Evolutionary conservation across 441 rosid species (phyloP).

Genomic region (Adansonia madagascariensis): DNA sequence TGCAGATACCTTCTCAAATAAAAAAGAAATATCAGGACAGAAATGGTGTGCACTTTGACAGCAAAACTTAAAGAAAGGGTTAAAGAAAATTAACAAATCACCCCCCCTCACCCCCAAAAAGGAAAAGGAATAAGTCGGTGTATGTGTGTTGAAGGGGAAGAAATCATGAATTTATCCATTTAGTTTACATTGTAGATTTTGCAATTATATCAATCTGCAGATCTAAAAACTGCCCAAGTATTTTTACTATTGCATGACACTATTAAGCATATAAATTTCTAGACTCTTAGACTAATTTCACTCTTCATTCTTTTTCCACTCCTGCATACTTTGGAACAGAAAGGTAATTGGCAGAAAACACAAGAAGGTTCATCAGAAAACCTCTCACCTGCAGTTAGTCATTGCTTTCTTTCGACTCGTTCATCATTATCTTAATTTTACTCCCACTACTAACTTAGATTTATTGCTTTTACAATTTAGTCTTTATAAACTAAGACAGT

Average conservation of each 20-base stretch:
- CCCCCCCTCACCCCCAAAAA: not conserved
- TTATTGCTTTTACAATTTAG: slow-evolving; percentile 10
- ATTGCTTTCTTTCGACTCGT: slow-evolving; percentile 9
- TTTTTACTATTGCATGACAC: not conserved
- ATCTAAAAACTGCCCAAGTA: not conserved
- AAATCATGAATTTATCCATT: not conserved
- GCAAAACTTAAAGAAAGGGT: not conserved
- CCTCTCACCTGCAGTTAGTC: not conserved
- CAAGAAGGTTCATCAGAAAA: slow-evolving; percentile 4
- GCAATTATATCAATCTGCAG: not conserved
- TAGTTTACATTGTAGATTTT: not conserved
- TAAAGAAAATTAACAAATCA: slow-evolving; percentile 13
- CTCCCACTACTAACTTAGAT: slow-evolving; percentile 16
- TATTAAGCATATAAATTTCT: not conserved
- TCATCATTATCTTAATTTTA: not conserved
- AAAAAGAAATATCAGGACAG: slow-evolving; percentile 31
- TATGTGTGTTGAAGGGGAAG: not conserved
- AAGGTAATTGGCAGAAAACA: not conserved
- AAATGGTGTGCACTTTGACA: slow-evolving; percentile 9
- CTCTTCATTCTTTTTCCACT: not conserved
- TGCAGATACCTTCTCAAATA: slow-evolving; percentile 75
- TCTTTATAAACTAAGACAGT: not conserved
- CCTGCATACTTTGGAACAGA: not conserved
- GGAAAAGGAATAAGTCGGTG: too few relatives aligned
- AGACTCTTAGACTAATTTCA: not conserved